Percentiles rank a stretch among this genome's conserved stretches.
Conservation (phyloP, 2,329 filamentous ascomycete genomes). For the Phialophora macrospora region DNA sequence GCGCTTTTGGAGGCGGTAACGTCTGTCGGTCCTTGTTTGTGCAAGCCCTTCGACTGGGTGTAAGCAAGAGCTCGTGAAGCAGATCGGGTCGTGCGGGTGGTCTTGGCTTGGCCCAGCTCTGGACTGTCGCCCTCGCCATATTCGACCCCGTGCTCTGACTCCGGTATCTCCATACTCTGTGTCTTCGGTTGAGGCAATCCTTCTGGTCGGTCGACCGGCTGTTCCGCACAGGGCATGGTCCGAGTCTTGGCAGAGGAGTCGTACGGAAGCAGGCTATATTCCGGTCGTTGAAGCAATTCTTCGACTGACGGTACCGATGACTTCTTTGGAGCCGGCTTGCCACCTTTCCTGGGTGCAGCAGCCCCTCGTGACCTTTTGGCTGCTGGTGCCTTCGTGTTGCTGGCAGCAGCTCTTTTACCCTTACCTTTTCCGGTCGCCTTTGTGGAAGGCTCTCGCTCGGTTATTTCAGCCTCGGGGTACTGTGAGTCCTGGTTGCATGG, state of each 20-base stretch:
- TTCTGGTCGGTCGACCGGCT: not conserved
- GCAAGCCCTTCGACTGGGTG: not conserved
- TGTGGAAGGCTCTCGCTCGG: not conserved
- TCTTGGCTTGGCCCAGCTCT: constrained; percentile 8
- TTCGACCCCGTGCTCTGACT: constrained; percentile 13
- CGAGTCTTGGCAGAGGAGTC: not conserved
- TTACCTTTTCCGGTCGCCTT: constrained; percentile 16
- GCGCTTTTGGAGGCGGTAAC: not conserved
- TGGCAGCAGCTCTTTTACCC: constrained; percentile 23
- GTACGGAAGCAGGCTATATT: constrained; percentile 8
- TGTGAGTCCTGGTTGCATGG: not conserved
- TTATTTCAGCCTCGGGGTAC: not conserved
- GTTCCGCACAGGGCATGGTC: constrained; percentile 1
- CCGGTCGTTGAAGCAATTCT: constrained; percentile 29
- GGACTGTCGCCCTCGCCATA: constrained; percentile 4
- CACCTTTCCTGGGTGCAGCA: constrained; percentile 14
- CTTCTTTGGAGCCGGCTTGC: constrained; percentile 20
- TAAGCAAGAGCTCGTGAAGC: constrained; percentile 11
- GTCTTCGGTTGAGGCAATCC: not conserved
- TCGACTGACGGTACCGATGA: constrained; percentile 28
- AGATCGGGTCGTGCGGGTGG: constrained; percentile 18
- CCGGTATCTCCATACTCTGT: constrained; percentile 20
- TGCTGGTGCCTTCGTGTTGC: constrained; percentile 17
- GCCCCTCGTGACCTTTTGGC: constrained; percentile 29
- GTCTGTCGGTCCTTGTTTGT: not conserved